Evolutionary conservation across 441 rosid genomes (phyloP), one percentile per base, ranked within the genome.

Genomic region (Daphne laureola): DNA sequence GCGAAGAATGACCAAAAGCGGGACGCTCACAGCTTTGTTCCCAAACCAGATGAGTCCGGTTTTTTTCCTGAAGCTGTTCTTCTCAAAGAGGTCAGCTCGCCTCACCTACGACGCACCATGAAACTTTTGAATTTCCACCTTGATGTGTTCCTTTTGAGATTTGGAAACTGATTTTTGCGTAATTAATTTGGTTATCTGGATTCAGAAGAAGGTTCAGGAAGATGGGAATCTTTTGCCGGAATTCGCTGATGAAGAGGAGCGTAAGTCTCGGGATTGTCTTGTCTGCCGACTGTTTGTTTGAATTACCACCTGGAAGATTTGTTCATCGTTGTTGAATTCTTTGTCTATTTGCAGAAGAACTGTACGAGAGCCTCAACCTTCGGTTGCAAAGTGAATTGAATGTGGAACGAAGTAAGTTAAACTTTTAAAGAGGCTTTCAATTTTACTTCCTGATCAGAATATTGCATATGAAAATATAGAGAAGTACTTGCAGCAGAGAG

Each of bases 51-150:
- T 35, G 97, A 84, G 53, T 70, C 76, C 43, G 87, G 87, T 17
- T 74, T 75, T 17, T 91, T 83, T 62, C 98, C 98, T 31, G 98
- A 91, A 78, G 84, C 98, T 14, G 79, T 91, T 13, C 72, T 91
- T 53, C 93, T 91, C 56, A 87, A 87, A 72, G 76, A 87, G 87
- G 98, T 85, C 14, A 12, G 4, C 2, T 17, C 64, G 51, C 25
- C 38, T 21, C 64, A 53, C 25, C 38, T 21, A 21, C 25, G 1
- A 21, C 25, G 25, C 25, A 21, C 25, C 25, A 21, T 21, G 25
- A 21, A 21, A 21, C 2, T 21, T 21, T 21, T 21, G 25, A 21
- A 21, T 21, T 21, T 21, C 25, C 25, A 2, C 25, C 25, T 21
- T 21, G 25, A 21, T 21, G 25, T 3, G 11, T 41, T 43, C 15